Conservation (phyloP, 2,329 filamentous ascomycete species). For the Diplodia mutila region DNA sequence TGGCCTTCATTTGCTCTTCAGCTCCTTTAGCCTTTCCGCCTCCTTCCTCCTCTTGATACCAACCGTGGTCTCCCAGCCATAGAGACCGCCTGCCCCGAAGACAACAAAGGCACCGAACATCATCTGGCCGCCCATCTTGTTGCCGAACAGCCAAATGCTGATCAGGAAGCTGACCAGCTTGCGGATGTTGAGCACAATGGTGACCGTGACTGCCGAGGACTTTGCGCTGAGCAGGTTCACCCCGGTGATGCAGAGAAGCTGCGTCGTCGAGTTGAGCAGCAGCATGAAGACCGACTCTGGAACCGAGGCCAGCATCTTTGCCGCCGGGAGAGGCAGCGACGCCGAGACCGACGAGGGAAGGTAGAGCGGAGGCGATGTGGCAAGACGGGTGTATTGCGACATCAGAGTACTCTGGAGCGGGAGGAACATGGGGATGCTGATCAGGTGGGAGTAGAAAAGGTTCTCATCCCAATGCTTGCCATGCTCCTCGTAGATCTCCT, state of each 20-base stretch:
- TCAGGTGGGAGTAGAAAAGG: constrained; percentile 84
- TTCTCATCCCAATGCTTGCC: constrained; percentile 94
- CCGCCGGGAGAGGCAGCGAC: constrained; percentile 37
- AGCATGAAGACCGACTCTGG: constrained; percentile 75
- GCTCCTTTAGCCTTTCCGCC: constrained; percentile 19
- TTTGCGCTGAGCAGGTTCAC: constrained; percentile 92
- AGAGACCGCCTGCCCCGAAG: constrained; percentile 87
- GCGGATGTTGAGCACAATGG: constrained; percentile 92
- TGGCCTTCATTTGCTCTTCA: constrained; percentile 17
- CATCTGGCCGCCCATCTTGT: constrained; percentile 75
- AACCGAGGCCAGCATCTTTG: constrained; percentile 34
- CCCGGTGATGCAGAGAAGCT: constrained; percentile 92
- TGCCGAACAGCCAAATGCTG: constrained; percentile 94
- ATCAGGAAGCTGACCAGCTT: constrained; percentile 90
- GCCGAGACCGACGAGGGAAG: constrained; percentile 38
- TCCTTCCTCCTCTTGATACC: constrained; percentile 45
- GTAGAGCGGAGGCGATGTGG: constrained; percentile 64
- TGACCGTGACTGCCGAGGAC: constrained; percentile 90
- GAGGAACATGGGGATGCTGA: constrained; percentile 76
- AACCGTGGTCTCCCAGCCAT: constrained; percentile 72
- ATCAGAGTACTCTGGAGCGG: constrained; percentile 70
- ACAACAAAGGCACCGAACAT: constrained; percentile 81
- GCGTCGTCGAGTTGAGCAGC: constrained; percentile 79
- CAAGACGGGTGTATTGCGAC: constrained; percentile 66
- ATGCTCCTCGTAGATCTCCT: constrained; percentile 83